A percentile compares a stretch with the other conserved stretches of the same genome.
Conservation (phyloP, 805 yeast genomes). For the Teunomyces lycoperdinae region DNA sequence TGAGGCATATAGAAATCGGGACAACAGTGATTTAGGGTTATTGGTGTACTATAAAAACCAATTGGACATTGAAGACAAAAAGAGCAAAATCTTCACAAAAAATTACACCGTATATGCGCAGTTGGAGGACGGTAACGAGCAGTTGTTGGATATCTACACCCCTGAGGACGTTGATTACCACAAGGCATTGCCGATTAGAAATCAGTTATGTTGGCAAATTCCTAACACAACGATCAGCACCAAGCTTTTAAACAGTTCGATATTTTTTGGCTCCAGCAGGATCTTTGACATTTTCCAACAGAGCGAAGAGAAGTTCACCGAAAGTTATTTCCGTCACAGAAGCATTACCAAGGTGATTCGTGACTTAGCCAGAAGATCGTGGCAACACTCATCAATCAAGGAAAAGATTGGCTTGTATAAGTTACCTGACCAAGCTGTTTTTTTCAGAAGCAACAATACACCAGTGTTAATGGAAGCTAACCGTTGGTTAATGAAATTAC, state of each 20-base stretch:
- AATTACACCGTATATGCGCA: constrained; percentile 68
- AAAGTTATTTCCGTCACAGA: constrained; percentile 39
- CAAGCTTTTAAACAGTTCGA: constrained; percentile 68
- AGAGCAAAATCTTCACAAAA: constrained; percentile 52
- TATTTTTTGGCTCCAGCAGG: constrained; percentile 46
- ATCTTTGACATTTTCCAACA: constrained; percentile 50
- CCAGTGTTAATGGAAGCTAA: constrained; percentile 89
- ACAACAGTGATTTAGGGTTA: constrained; percentile 66
- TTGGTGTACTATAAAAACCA: constrained; percentile 73
- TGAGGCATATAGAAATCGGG: constrained; percentile 76
- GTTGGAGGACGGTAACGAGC: constrained; percentile 38
- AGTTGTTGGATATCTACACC: constrained; percentile 69
- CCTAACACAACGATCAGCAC: constrained; percentile 79
- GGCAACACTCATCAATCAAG: constrained; percentile 66
- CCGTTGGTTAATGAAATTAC: constrained; percentile 65
- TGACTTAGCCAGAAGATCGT: constrained; percentile 86
- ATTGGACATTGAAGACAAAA: constrained; percentile 76
- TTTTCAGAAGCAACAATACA: constrained; percentile 75
- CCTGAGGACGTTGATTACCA: constrained; percentile 66
- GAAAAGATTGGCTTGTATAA: constrained; percentile 69
- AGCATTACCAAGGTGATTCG: constrained; percentile 70
- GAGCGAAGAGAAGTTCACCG: constrained; percentile 32
- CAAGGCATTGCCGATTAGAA: constrained; percentile 72
- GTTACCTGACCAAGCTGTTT: constrained; percentile 65
- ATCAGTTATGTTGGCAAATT: constrained; percentile 86